Percentiles rank a stretch among this genome's conserved stretches.
Evolutionary conservation across 2,329 filamentous ascomycete species (phyloP).

Genomic region (Aspergillus ibericus): DNA sequence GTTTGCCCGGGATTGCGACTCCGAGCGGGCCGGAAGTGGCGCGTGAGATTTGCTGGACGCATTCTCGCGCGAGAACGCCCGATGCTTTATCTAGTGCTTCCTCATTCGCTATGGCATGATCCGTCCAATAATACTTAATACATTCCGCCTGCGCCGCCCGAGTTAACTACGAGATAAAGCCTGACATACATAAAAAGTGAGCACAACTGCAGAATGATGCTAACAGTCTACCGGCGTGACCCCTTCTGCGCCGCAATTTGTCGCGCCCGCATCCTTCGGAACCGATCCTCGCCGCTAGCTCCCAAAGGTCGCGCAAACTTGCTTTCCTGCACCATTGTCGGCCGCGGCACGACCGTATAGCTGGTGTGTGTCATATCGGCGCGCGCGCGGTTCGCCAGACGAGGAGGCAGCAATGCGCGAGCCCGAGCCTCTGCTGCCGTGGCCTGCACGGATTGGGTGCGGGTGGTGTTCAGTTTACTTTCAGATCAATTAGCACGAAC

Average conservation of each 20-base stretch:
- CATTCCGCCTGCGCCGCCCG: neutral
- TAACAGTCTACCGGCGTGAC: constrained; percentile 38
- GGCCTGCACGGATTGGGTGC: constrained; percentile 36
- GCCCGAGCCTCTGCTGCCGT: constrained; percentile 53
- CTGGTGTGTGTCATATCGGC: constrained; percentile 60
- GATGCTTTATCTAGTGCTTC: neutral
- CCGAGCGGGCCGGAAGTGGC: neutral
- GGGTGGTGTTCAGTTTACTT: constrained; percentile 38
- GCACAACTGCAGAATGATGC: neutral
- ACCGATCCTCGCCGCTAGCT: constrained; percentile 49
- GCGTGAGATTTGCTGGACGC: too few species aligned
- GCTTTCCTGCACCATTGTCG: constrained; percentile 49
- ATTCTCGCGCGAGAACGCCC: constrained; percentile 1
- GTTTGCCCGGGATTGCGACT: constrained; percentile 6
- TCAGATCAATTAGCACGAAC: neutral
- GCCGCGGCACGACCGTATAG: constrained; percentile 64
- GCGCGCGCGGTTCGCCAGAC: constrained; percentile 58
- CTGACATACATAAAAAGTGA: constrained; percentile 2
- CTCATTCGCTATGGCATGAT: constrained; percentile 4
- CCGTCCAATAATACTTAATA: neutral
- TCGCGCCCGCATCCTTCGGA: constrained; percentile 51
- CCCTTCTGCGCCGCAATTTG: constrained; percentile 45
- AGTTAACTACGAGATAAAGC: neutral
- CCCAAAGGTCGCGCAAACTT: constrained; percentile 49
- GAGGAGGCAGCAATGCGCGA: constrained; percentile 54